Evolutionary conservation across 768 basidiomycete genomes (phyloP).

Genomic region (Suillus clintonianus): DNA sequence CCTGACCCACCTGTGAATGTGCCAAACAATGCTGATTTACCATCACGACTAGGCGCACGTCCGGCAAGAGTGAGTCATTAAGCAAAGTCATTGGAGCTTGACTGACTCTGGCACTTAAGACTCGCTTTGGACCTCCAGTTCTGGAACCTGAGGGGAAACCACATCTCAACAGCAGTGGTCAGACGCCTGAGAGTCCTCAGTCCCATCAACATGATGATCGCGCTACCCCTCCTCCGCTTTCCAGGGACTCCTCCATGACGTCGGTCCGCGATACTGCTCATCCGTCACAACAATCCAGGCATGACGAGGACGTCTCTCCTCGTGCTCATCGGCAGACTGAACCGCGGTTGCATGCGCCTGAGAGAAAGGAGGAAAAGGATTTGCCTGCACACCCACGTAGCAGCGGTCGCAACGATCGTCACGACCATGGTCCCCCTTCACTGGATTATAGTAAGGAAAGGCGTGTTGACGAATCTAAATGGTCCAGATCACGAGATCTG

Average conservation of each 20-base stretch:
- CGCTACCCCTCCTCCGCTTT: slow-evolving; percentile 29
- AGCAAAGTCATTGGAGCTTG: neutral
- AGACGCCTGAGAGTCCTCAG: slow-evolving; percentile 18
- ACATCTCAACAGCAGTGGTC: neutral
- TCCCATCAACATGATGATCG: slow-evolving; percentile 17
- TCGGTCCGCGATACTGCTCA: slow-evolving; percentile 18
- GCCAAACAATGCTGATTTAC: neutral
- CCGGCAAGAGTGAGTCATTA: neutral
- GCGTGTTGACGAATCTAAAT: neutral
- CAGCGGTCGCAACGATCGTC: neutral
- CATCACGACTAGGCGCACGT: neutral
- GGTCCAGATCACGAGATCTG: neutral
- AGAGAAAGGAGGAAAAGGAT: neutral
- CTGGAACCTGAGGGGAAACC: neutral
- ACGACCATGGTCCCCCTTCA: neutral
- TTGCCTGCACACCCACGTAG: neutral
- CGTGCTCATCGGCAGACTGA: slow-evolving; percentile 1
- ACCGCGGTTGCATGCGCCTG: neutral
- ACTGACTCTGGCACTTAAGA: slow-evolving; percentile 15
- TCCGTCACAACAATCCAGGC: neutral
- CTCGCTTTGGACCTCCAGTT: slow-evolving; percentile 35
- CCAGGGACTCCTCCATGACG: slow-evolving; percentile 29
- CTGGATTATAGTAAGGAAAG: neutral
- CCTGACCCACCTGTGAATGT: neutral
- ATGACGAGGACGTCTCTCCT: neutral